Conservation (phyloP, 768 basidiomycete genomes). For the Psilocybe azurescens region DNA sequence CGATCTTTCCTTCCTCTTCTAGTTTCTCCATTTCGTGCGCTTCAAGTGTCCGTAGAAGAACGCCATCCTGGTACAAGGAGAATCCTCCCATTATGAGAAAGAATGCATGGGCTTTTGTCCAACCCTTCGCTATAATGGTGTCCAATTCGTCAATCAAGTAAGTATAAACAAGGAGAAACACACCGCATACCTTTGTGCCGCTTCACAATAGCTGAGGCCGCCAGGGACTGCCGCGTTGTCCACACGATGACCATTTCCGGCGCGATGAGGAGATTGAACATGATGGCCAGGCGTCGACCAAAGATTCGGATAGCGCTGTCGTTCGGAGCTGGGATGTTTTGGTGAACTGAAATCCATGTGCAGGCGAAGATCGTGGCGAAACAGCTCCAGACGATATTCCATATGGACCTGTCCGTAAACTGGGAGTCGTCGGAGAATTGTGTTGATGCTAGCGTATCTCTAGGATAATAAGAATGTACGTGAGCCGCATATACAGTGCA, state of each 20-base stretch:
- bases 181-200: slow-evolving; percentile 4
- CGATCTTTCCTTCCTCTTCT: slow-evolving; percentile 18
- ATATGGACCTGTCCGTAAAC: too few species aligned
- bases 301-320: too few species aligned
- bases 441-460: too few species aligned
- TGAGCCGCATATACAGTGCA: too few species aligned
- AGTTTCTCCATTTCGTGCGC: slow-evolving; percentile 15
- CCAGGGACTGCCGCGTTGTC: slow-evolving; percentile 18
- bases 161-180: not conserved
- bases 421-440: too few species aligned
- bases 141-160: not conserved
- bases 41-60: not conserved
- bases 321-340: too few species aligned
- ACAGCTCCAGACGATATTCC: too few species aligned
- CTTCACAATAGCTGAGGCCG: slow-evolving; percentile 4
- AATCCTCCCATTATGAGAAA: slow-evolving; percentile 28
- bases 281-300: too few species aligned
- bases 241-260: slow-evolving; percentile 22
- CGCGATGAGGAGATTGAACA: not conserved
- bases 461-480: too few species aligned
- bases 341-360: too few species aligned
- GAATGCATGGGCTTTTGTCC: slow-evolving; percentile 24
- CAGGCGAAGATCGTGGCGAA: too few species aligned
- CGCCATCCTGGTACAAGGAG: slow-evolving; percentile 26
- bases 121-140: slow-evolving; percentile 4